Base-by-base conservation (phyloP, 148 eudicot genomes). In the Salicornia ramosissima region DNA sequence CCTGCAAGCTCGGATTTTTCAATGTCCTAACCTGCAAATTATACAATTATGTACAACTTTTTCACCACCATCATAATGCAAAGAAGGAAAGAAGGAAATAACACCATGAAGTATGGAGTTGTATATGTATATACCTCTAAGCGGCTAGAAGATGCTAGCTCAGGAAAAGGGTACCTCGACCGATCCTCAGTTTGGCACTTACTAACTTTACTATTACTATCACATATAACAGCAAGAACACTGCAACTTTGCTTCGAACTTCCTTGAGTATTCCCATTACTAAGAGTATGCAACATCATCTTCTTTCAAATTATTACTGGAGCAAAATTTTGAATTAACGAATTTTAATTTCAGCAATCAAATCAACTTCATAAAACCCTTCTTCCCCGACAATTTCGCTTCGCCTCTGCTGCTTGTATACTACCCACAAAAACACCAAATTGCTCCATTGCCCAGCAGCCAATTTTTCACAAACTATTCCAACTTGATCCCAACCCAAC, bases 181-280 rank as follows among this genome's bases (percentile, higher is more conserved):
- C 46, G 72, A 74, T 79, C 80, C 54, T 68, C 78, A 30, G 67
- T 28, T 36, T 54, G 68, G 43, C 68, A 79, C 47, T 74, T 71
- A 19, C 60, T 66, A 36, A 42, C 76, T 55, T 76, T 81, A 52
- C 74, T 81, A n/a, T n/a, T n/a, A 67, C 78, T 77, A 33, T 78
- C 80, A 74, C 87, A 83, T 39, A 82, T 72, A 46, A 90, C 96
- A 1, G 92, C 91, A 68, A 92, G 88, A 60, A 92, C 85, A 66
- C 82, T 78, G 65, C 97, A 91, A 68, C 71, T 82, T 46, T 85
- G 83, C 79, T 78, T 92, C 45, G 83, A 71, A 76, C 87, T 84
- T 78, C 94, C 89, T 80, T 85, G 90, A 74, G 63, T 72, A 77
- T 51, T 77, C 51, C 60, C 72, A 71, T 67, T 71, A 59, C 71